phyloP scores from a whole-genome alignment of 441 rosid genomes.

The Croton setiger region DNA sequence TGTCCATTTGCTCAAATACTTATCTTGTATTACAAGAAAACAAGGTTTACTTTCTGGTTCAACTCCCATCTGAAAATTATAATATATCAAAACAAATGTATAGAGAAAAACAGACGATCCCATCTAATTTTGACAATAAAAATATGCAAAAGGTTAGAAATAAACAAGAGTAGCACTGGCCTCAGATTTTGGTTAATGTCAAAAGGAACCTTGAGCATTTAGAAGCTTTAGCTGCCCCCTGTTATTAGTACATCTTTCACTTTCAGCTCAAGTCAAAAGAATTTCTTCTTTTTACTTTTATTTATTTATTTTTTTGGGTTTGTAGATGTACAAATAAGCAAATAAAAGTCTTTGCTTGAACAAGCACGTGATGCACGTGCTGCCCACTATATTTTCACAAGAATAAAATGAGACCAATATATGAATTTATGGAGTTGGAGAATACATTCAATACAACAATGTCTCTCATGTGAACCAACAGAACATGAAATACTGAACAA shows the following conservation, averaged over 20 bases:
- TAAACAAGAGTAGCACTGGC: background rate
- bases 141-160: background rate
- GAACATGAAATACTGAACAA: background rate
- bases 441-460: conserved; percentile 5
- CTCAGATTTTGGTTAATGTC: background rate
- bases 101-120: too few relatives aligned
- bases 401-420: background rate
- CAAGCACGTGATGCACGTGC: conserved; percentile 40
- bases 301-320: background rate
- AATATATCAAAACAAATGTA: too few relatives aligned
- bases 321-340: background rate
- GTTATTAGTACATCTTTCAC: background rate
- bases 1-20: background rate
- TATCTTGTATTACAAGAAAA: too few relatives aligned
- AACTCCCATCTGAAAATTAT: background rate
- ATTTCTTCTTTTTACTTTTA: background rate
- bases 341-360: background rate
- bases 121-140: background rate
- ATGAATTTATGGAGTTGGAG: background rate
- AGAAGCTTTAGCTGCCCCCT: background rate
- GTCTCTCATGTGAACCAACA: conserved; percentile 11
- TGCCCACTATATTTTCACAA: too few relatives aligned
- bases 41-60: background rate
- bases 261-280: conserved; percentile 14
- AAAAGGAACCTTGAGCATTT: background rate